Conservation (phyloP, 2,329 filamentous ascomycete genomes). For the Trichoderma sp. region DNA sequence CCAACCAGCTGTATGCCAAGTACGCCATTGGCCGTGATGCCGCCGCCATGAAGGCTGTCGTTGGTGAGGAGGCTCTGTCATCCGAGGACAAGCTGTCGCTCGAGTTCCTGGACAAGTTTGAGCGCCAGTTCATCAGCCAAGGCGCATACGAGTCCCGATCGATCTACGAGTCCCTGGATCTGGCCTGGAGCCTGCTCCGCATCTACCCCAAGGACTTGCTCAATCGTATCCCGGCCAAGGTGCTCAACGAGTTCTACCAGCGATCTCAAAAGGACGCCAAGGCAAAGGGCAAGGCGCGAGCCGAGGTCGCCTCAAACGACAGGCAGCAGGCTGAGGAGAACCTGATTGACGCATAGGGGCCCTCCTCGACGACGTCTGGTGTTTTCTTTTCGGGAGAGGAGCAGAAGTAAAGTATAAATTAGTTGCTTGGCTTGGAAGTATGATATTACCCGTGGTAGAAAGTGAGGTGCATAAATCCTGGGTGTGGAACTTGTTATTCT, state of each 20-base stretch:
- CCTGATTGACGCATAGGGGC: conserved; percentile 55
- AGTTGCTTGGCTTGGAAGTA: background rate
- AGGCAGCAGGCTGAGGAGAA: conserved; percentile 53
- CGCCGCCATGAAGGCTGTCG: conserved; percentile 98
- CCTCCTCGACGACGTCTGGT: background rate
- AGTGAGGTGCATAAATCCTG: background rate
- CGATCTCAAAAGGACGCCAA: conserved; percentile 63
- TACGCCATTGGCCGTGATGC: conserved; percentile 99
- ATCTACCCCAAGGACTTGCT: conserved; percentile 98
- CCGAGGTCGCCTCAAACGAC: conserved; percentile 40
- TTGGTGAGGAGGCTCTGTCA: conserved; percentile 94
- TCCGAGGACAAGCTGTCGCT: conserved; percentile 96
- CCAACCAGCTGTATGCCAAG: conserved; percentile 99
- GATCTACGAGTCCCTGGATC: conserved; percentile 91
- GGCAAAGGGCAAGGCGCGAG: conserved; percentile 58
- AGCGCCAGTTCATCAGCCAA: conserved; percentile 90
- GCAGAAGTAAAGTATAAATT: background rate
- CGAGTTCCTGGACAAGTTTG: conserved; percentile 98
- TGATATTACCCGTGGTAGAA: conserved; percentile 15
- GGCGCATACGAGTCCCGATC: conserved; percentile 86
- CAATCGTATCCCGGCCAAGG: conserved; percentile 86
- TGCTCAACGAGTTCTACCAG: conserved; percentile 81
- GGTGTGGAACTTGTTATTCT: background rate
- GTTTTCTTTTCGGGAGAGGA: background rate
- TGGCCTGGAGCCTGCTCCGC: conserved; percentile 92